These are phyloP conservation scores for Colletotrichum sp. DNA, from an alignment of 2,329 filamentous ascomycete genomes.

Conservation along the genomic window DNA sequence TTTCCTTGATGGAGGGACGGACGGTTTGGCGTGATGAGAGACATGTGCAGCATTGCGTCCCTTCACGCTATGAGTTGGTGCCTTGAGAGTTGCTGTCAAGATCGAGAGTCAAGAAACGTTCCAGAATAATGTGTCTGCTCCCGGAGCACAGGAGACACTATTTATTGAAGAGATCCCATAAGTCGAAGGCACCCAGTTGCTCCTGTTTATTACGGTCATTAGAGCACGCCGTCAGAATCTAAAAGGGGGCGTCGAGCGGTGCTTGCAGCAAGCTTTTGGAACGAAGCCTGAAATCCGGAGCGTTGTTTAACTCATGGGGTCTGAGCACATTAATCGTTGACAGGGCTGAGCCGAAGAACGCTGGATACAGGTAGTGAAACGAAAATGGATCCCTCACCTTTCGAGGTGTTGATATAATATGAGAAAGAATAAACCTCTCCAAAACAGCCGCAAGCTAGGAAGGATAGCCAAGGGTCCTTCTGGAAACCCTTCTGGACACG, in stretches of 20 bases:
- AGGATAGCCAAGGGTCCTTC: accelerated
- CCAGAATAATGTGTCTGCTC: too few species aligned
- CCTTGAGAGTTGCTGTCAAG: neutral
- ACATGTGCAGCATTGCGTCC: accelerated
- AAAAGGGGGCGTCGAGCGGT: too few species aligned
- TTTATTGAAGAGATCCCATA: accelerated
- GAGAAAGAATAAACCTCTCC: accelerated
- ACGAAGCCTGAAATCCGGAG: too few species aligned
- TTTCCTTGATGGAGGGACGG: neutral
- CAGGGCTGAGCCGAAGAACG: too few species aligned
- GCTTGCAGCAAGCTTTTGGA: too few species aligned
- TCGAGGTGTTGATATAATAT: accelerated
- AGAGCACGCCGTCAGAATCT: too few species aligned
- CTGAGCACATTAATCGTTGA: too few species aligned
- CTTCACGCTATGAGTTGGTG: neutral
- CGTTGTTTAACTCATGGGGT: too few species aligned
- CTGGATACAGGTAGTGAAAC: too few species aligned
- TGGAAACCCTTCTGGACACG: neutral
- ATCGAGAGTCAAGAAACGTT: too few species aligned
- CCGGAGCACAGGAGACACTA: neutral
- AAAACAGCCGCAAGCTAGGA: neutral
- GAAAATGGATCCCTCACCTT: too few species aligned
- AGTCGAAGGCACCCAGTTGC: neutral
- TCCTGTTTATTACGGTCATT: too few species aligned
- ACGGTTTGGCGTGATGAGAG: neutral